Base-by-base conservation (phyloP, 805 yeast species). In the Metschnikowia vanudenii region DNA sequence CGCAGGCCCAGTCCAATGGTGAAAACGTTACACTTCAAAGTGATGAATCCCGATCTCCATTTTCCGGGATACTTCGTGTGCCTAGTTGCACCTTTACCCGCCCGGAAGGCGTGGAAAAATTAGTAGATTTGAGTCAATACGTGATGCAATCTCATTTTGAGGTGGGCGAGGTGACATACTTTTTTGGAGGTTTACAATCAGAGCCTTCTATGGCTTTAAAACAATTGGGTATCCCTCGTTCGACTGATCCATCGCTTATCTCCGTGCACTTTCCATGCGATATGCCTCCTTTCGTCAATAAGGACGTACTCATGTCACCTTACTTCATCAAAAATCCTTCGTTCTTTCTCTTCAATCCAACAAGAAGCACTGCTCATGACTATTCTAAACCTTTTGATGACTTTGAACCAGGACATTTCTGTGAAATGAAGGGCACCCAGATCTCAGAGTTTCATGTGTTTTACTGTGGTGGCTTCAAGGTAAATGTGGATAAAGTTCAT, bases 391-490 rank as follows among this genome's bases (percentile, higher is more conserved):
- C 54, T 13, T 51, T 50, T 2, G 78, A 77, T 2, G 41, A 41
- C 12, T 36, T 72, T 37, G 56, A 70, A 4, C 89, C 90, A 0
- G 76, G 78, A 3, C 75, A 82, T 2, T 56, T 84, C 16, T 57
- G 78, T 37, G 74, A 80, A 45, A 65, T 80, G 60, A 56, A 72
- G 5, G 72, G 78, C 14, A 69, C 79, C 8, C 70, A 65, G 45
- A 65, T 85, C 4, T 77, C 86, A 4, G 68, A 73, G n/a, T 64
- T 80, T 31, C 82, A 82, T 55, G 71, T 81, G 13, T 73, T 84
- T 52, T 74, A 76, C 48, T 84, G 79, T 58, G 95, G 92, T n/a
- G 95, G 94, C 0, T 78, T 84, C 59, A 78, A 76, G 43, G 46
- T 71, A 17, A 49, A 52, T 19, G 56, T 56, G 14, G 61, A 56